These are phyloP conservation scores for Hymenoscyphus fraxineus DNA, from an alignment of 2,329 filamentous ascomycete species.

Conservation along the genomic window DNA sequence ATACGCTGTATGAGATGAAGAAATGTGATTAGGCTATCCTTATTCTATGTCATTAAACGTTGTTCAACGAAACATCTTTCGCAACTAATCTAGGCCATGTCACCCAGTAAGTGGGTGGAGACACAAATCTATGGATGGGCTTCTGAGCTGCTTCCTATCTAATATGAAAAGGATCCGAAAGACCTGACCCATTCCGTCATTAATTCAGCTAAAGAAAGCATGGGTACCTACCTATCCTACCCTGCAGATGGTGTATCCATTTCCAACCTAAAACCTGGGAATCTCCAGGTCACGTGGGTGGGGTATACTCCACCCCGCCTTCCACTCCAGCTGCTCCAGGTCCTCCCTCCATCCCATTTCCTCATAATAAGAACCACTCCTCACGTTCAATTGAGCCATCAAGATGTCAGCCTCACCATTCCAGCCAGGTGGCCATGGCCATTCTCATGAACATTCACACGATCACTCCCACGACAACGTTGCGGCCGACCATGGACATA, in stretches of 20 bases:
- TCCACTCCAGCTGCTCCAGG: not conserved
- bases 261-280: not conserved
- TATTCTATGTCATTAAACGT: not conserved
- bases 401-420: constrained; percentile 1
- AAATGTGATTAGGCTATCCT: not conserved
- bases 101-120: too few species aligned
- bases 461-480: constrained; percentile 50
- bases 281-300: not conserved
- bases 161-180: too few species aligned
- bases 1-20: not conserved
- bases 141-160: too few species aligned
- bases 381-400: not conserved
- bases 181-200: too few species aligned
- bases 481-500: constrained; percentile 80
- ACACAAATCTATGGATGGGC: too few species aligned
- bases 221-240: too few species aligned
- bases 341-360: not conserved
- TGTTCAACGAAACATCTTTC: not conserved
- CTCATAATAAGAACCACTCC: not conserved
- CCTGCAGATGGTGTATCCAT: too few species aligned
- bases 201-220: too few species aligned
- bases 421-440: constrained; percentile 15
- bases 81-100: too few species aligned
- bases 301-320: not conserved
- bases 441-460: constrained; percentile 39